Percentiles rank a stretch among this genome's conserved stretches.
phyloP scores from a whole-genome alignment of 805 yeast genomes.

The Yamadazyma paraphyllophila region DNA sequence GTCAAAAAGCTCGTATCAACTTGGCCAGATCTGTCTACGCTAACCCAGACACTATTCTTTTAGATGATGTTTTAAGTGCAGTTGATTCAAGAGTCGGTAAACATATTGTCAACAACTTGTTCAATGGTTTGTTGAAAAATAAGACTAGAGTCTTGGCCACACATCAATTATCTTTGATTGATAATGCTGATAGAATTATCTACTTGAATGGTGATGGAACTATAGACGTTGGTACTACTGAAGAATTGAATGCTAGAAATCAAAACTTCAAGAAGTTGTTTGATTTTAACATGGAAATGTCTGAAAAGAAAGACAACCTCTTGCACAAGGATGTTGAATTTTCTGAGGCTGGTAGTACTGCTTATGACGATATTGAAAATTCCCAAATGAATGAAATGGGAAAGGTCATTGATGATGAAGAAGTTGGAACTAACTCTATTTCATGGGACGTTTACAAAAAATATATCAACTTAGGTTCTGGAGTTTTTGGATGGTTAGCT shows the following conservation, averaged over 20 bases:
- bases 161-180: constrained; percentile 41
- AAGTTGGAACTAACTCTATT: constrained; percentile 36
- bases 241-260: constrained; percentile 35
- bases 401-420: constrained; percentile 35
- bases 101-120: constrained; percentile 36
- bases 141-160: constrained; percentile 42
- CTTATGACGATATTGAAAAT: constrained; percentile 1
- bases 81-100: constrained; percentile 44
- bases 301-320: constrained; percentile 11
- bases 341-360: constrained; percentile 1
- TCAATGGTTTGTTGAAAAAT: constrained; percentile 30
- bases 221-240: constrained; percentile 36
- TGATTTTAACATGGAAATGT: constrained; percentile 34
- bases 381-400: constrained; percentile 20
- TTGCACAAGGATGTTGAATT: constrained; percentile 3
- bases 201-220: constrained; percentile 43
- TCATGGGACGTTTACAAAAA: constrained; percentile 38
- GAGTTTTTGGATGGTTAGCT: constrained; percentile 33
- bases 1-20: constrained; percentile 45
- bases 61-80: constrained; percentile 46
- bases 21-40: constrained; percentile 44
- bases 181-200: constrained; percentile 36
- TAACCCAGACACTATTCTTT: constrained; percentile 29
- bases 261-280: constrained; percentile 50
- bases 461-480: constrained; percentile 37